Evolutionary conservation across 2,329 filamentous ascomycete genomes (phyloP).

Genomic region (Xylariaceae sp.): DNA sequence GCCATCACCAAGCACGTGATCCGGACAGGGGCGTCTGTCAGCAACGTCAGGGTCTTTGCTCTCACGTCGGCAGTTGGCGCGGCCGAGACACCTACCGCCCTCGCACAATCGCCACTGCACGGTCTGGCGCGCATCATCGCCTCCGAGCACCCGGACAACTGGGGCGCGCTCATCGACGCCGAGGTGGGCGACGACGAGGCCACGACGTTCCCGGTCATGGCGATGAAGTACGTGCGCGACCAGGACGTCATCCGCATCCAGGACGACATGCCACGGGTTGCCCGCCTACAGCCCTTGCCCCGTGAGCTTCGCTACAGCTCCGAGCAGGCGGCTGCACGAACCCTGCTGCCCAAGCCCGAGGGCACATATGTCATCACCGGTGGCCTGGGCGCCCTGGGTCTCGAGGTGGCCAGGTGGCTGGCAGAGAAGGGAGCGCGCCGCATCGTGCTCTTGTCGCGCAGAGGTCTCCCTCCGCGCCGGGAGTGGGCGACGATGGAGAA

Average conservation of each 20-base stretch:
- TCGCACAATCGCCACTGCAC: slow-evolving; percentile 32
- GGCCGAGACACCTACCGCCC: slow-evolving; percentile 14
- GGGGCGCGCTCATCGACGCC: slow-evolving; percentile 32
- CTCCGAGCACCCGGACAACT: slow-evolving; percentile 34
- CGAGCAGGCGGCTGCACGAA: slow-evolving; percentile 5
- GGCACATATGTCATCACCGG: slow-evolving; percentile 41
- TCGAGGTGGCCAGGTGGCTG: slow-evolving; percentile 33
- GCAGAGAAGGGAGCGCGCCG: slow-evolving; percentile 36
- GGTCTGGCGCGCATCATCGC: slow-evolving; percentile 35
- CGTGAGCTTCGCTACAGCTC: slow-evolving; percentile 18
- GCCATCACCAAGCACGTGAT: slow-evolving; percentile 9
- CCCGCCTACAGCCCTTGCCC: slow-evolving; percentile 21
- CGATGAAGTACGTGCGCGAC: slow-evolving; percentile 34
- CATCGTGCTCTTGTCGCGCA: slow-evolving; percentile 36
- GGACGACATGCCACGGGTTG: slow-evolving; percentile 29
- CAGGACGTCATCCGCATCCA: slow-evolving; percentile 34
- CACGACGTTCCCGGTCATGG: slow-evolving; percentile 29
- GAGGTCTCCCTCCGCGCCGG: slow-evolving; percentile 31
- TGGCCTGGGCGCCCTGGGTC: slow-evolving; percentile 34
- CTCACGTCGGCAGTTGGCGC: slow-evolving; percentile 11
- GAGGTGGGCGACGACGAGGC: slow-evolving; percentile 29
- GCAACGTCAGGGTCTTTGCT: slow-evolving; percentile 15
- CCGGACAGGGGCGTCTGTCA: neutral
- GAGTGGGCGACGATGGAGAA: slow-evolving; percentile 22
- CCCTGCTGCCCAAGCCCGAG: slow-evolving; percentile 25